A percentile compares a stretch with the other conserved stretches of the same genome.
These are phyloP conservation scores for Tetradesmus obliquus DNA, from an alignment of 139 green algal species.

Conservation along the genomic window DNA sequence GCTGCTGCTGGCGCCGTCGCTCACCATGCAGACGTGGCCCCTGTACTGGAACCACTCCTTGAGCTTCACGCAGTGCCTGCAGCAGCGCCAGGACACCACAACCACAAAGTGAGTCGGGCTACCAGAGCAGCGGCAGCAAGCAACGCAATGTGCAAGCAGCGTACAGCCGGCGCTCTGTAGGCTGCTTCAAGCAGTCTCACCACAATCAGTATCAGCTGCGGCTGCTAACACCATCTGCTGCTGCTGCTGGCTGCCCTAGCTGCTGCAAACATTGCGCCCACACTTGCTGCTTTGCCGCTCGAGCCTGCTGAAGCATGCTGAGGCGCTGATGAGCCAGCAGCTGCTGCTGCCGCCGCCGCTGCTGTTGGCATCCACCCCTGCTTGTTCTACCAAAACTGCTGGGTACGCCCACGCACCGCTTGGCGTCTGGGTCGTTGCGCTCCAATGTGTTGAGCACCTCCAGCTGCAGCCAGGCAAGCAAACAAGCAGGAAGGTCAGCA, in stretches of 20 bases:
- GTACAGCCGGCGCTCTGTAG: background rate
- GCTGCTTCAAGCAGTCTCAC: background rate
- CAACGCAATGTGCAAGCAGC: background rate
- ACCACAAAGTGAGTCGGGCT: background rate
- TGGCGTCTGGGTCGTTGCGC: constrained; percentile 72
- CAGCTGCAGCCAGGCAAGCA: constrained; percentile 69
- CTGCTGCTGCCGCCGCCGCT: background rate
- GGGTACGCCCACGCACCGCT: background rate
- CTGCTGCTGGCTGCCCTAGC: background rate
- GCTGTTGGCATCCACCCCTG: background rate
- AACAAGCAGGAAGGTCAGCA: background rate
- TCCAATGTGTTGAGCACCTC: constrained; percentile 90
- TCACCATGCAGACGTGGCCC: constrained; percentile 97
- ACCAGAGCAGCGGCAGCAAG: background rate
- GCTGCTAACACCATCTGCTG: background rate
- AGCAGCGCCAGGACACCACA: background rate
- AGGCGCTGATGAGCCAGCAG: too few species aligned
- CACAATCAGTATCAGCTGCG: background rate
- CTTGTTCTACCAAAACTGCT: background rate
- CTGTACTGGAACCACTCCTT: constrained; percentile 98
- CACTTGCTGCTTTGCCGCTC: too few species aligned
- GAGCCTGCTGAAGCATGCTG: too few species aligned
- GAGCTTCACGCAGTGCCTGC: constrained; percentile 85
- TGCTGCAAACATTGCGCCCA: background rate
- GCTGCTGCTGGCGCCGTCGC: background rate